Percentiles rank a stretch among this genome's conserved stretches.
Evolutionary conservation across 2,329 filamentous ascomycete species (phyloP).

Genomic region (Fusarium sp.): DNA sequence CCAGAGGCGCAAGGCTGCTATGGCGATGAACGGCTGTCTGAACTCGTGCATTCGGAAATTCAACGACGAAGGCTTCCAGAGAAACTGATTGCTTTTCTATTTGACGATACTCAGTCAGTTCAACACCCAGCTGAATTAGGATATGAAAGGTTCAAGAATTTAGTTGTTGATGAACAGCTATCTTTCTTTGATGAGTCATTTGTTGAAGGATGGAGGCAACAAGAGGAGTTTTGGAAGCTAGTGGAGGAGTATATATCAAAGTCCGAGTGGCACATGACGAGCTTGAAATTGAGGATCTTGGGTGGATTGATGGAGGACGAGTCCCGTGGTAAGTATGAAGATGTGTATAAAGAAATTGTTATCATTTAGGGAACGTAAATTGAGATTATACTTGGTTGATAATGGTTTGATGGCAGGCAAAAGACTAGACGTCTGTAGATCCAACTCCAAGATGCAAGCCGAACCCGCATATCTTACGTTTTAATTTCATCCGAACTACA

Average conservation of each 20-base stretch:
- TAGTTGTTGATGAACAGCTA: fast-evolving
- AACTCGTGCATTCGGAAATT: neutral
- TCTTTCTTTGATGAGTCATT: fast-evolving
- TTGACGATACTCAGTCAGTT: fast-evolving
- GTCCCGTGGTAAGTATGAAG: neutral
- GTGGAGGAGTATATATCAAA: neutral
- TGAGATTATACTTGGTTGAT: too few species aligned
- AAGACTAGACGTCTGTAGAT: too few species aligned
- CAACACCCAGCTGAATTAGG: fast-evolving
- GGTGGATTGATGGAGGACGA: neutral
- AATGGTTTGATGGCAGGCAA: too few species aligned
- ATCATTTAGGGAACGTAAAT: neutral
- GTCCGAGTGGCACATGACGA: neutral
- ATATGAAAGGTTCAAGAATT: fast-evolving
- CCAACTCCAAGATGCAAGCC: too few species aligned
- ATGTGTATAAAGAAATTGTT: neutral
- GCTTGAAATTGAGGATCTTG: neutral
- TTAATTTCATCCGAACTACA: neutral
- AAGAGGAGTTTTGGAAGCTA: fast-evolving
- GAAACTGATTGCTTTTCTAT: neutral
- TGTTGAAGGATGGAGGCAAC: neutral
- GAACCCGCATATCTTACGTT: neutral
- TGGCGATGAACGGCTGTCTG: fast-evolving
- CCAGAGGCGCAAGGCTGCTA: fast-evolving
- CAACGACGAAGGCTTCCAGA: neutral